phyloP scores from a whole-genome alignment of 768 basidiomycete genomes.

The Tricholomella constricta region DNA sequence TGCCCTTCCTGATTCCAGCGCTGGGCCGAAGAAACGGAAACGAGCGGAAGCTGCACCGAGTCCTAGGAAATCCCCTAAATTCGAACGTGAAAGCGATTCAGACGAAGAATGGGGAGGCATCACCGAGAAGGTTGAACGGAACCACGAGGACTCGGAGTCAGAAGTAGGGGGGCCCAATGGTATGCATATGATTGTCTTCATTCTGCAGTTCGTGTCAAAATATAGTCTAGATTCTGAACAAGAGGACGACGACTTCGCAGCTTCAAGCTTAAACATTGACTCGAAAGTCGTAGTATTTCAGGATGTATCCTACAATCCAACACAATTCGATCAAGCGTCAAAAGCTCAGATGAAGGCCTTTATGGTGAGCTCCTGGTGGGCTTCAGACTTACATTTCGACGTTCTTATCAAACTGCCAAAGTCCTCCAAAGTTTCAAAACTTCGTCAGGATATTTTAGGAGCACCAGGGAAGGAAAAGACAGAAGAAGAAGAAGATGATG shows the following conservation, averaged over 20 bases:
- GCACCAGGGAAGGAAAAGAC: slow-evolving; percentile 24
- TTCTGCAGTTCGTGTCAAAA: not conserved
- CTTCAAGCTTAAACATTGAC: slow-evolving; percentile 26
- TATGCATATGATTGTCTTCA: not conserved
- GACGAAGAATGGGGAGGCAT: slow-evolving; percentile 47
- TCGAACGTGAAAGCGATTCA: slow-evolving; percentile 18
- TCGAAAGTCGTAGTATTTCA: slow-evolving; percentile 62
- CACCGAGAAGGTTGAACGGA: slow-evolving; percentile 11
- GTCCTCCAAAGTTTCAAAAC: slow-evolving; percentile 78
- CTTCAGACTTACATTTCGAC: not conserved
- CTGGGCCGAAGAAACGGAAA: slow-evolving; percentile 24
- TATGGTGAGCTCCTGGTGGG: slow-evolving; percentile 54
- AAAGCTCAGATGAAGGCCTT: slow-evolving; percentile 64
- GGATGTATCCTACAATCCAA: slow-evolving; percentile 24
- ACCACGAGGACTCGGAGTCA: slow-evolving; percentile 2
- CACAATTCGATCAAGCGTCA: slow-evolving; percentile 21
- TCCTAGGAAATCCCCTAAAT: slow-evolving; percentile 7
- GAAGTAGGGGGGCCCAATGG: slow-evolving; percentile 21
- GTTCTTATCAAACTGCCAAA: slow-evolving; percentile 26
- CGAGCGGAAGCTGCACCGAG: slow-evolving; percentile 18
- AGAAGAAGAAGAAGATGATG: slow-evolving; percentile 52
- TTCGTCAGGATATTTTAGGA: slow-evolving; percentile 40
- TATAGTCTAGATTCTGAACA: slow-evolving; percentile 38
- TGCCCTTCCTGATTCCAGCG: slow-evolving; percentile 18
- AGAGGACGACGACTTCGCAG: slow-evolving; percentile 47